phyloP scores from a whole-genome alignment of 2,329 filamentous ascomycete genomes.

The Pyrenochaeta sp. region DNA sequence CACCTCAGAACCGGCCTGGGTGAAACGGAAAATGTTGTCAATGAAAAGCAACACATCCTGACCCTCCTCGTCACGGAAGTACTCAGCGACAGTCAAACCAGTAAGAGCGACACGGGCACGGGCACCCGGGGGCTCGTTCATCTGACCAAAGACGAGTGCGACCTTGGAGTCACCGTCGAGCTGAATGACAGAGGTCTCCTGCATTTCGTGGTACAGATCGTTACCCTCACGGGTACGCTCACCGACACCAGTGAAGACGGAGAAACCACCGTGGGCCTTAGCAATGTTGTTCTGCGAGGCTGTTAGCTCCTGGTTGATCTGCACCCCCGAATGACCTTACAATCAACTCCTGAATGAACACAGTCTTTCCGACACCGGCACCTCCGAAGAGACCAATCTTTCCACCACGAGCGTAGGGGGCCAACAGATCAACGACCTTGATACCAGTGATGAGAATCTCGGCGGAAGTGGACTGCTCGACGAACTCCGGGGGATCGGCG shows the following conservation, averaged over 20 bases:
- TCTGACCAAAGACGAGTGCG: constrained; percentile 99
- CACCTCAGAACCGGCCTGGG: constrained; percentile 99
- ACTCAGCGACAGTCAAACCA: constrained; percentile 79
- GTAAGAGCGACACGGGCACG: constrained; percentile 99
- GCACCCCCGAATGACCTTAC: constrained; percentile 57
- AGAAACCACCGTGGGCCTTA: constrained; percentile 99
- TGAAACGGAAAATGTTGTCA: constrained; percentile 99
- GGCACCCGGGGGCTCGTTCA: constrained; percentile 99
- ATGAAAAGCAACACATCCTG: constrained; percentile 99
- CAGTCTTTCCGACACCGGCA: constrained; percentile 99
- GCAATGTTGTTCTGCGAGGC: constrained; percentile 91
- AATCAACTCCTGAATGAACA: constrained; percentile 99
- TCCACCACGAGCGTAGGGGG: constrained; percentile 99
- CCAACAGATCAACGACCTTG: constrained; percentile 99
- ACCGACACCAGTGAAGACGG: constrained; percentile 99
- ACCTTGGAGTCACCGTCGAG: constrained; percentile 99
- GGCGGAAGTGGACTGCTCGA: constrained; percentile 93
- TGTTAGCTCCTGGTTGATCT: constrained; percentile 32
- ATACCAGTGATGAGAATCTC: constrained; percentile 99
- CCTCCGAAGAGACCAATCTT: constrained; percentile 99
- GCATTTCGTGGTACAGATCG: constrained; percentile 99
- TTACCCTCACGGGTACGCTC: constrained; percentile 99
- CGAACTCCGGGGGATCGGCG: constrained; percentile 90
- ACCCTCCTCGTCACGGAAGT: constrained; percentile 82
- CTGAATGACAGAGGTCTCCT: constrained; percentile 99